phyloP scores from a whole-genome alignment of 768 basidiomycete species.

The Rhodotorula toruloides region DNA sequence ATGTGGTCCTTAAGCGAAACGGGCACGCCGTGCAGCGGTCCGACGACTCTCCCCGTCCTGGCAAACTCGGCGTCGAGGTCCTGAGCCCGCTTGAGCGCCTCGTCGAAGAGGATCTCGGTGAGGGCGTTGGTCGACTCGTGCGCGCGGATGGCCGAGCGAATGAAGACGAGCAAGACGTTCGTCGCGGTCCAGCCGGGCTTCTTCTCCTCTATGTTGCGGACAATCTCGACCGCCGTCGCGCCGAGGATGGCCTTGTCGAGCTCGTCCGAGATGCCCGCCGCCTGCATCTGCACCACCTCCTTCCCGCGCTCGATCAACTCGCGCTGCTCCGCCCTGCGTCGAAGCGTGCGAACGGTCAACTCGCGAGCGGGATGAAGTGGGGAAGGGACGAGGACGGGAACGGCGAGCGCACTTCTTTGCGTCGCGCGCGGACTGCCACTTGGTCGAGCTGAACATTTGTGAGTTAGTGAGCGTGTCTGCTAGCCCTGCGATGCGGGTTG shows the following conservation, averaged over 20 bases:
- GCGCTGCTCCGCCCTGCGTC: not conserved
- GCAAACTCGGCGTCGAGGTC: conserved; percentile 38
- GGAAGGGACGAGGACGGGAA: not conserved
- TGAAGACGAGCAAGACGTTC: conserved; percentile 36
- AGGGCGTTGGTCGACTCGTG: conserved; percentile 32
- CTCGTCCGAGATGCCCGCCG: not conserved
- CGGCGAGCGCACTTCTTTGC: not conserved
- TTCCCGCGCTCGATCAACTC: not conserved
- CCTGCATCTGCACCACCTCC: not conserved
- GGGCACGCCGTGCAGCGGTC: conserved; percentile 37
- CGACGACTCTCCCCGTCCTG: conserved; percentile 27
- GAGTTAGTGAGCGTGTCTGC: no score
- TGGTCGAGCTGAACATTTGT: no score
- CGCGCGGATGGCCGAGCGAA: conserved; percentile 14
- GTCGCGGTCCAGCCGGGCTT: conserved; percentile 31
- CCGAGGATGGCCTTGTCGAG: conserved; percentile 13
- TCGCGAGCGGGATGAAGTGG: not conserved
- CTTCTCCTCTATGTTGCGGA: conserved; percentile 4
- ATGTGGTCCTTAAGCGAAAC: conserved; percentile 40
- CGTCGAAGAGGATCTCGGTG: conserved; percentile 32
- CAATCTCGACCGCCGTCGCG: conserved; percentile 5
- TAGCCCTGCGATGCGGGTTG: no score
- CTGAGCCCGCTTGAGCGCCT: conserved; percentile 33
- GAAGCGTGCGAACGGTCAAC: not conserved
- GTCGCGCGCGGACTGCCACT: no score